Evolutionary conservation across 495 filamentous ascomycete species (phyloP).

Genomic region (Talaromyces proteolyticus): DNA sequence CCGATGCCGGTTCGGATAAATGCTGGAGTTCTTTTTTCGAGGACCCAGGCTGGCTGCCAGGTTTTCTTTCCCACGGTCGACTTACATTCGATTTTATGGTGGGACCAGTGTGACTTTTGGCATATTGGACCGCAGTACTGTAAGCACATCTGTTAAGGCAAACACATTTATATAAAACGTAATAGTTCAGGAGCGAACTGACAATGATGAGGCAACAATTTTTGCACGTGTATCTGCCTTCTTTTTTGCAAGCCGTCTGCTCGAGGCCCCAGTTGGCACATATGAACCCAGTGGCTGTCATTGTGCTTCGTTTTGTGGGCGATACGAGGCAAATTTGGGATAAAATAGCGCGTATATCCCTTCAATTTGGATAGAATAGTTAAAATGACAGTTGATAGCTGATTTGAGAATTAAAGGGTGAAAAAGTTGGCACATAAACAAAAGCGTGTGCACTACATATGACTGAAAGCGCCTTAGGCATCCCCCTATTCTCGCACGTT

Average conservation of each 20-base stretch:
- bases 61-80: constrained; percentile 7
- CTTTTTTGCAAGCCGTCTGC: not conserved
- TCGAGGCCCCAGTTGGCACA: constrained; percentile 1
- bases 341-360: too few relatives aligned
- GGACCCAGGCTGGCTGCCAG: constrained; percentile 12
- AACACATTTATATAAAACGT: not conserved
- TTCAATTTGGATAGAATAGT: too few relatives aligned
- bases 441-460: too few relatives aligned
- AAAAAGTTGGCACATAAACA: too few relatives aligned
- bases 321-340: too few relatives aligned
- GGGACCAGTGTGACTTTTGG: constrained; percentile 11
- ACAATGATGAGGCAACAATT: not conserved
- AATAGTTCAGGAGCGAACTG: not conserved
- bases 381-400: too few relatives aligned
- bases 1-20: constrained; percentile 6
- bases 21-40: constrained; percentile 7
- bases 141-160: not conserved
- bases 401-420: too few relatives aligned
- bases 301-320: too few relatives aligned
- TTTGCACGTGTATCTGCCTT: not conserved
- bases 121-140: constrained; percentile 6
- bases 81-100: constrained; percentile 10
- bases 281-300: not conserved
- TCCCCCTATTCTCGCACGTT: too few relatives aligned
- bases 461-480: too few relatives aligned